These are phyloP conservation scores for Schizophyllum amplum DNA, from an alignment of 1,284 basidiomycete species.

Conservation along the genomic window DNA sequence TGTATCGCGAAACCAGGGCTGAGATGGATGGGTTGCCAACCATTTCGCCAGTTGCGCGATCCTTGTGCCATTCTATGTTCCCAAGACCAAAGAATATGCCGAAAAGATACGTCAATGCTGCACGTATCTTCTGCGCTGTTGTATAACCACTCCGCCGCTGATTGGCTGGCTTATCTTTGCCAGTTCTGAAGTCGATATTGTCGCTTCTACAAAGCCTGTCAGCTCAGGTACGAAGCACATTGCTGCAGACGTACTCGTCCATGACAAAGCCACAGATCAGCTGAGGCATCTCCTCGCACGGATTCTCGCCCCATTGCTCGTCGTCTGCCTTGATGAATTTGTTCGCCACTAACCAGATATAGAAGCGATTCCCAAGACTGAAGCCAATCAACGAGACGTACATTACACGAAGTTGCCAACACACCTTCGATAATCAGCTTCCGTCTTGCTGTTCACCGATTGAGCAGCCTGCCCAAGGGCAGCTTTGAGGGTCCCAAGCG, in stretches of 20 bases:
- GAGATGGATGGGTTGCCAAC: slow-evolving; percentile 25
- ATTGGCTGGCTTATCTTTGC: slow-evolving; percentile 11
- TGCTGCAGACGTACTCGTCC: background rate
- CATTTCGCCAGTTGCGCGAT: slow-evolving; percentile 13
- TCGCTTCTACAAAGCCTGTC: slow-evolving; percentile 20
- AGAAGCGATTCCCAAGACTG: no score
- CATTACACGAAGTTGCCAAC: no score
- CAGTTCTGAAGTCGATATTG: slow-evolving; percentile 16
- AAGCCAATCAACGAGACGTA: no score
- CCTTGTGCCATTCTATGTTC: slow-evolving; percentile 20
- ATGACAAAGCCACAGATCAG: slow-evolving; percentile 6
- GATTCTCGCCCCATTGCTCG: slow-evolving; percentile 3
- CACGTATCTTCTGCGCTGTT: slow-evolving; percentile 28
- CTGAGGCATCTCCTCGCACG: slow-evolving; percentile 1
- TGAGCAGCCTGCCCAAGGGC: no score
- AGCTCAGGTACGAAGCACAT: background rate
- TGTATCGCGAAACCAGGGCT: slow-evolving; percentile 22
- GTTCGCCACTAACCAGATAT: background rate
- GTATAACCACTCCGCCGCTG: slow-evolving; percentile 14
- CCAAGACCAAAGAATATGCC: slow-evolving; percentile 21
- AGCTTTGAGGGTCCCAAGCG: no score
- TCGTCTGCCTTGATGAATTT: slow-evolving; percentile 1
- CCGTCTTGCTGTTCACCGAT: no score
- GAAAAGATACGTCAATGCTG: slow-evolving; percentile 24
- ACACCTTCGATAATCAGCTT: no score